Conservation (phyloP, 2,329 filamentous ascomycete species). For the Monilinia laxa region DNA sequence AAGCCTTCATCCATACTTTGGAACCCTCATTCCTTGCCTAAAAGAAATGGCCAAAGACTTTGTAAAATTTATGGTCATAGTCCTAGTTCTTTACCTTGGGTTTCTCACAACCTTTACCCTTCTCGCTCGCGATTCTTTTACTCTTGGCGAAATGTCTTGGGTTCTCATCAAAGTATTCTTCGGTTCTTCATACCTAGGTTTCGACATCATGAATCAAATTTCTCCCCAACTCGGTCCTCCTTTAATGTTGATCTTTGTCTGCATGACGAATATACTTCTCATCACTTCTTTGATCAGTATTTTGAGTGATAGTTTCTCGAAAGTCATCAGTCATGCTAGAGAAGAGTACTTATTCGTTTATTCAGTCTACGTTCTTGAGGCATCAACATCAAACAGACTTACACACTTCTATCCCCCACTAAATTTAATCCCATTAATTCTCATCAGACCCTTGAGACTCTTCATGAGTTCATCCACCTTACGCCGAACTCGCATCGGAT, state of each 20-base stretch:
- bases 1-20: conserved; percentile 86
- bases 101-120: conserved; percentile 86
- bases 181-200: conserved; percentile 51
- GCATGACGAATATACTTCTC: conserved; percentile 73
- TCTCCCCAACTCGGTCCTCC: conserved; percentile 37
- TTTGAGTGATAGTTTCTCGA: conserved; percentile 68
- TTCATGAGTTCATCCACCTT: conserved; percentile 64
- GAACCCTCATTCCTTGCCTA: conserved; percentile 82
- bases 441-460: conserved; percentile 70
- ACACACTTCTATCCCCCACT: conserved; percentile 70
- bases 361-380: conserved; percentile 62
- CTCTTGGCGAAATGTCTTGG: conserved; percentile 68
- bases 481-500: conserved; percentile 58
- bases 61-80: conserved; percentile 76
- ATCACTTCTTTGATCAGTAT: conserved; percentile 78
- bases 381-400: conserved; percentile 65
- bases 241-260: conserved; percentile 63
- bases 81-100: conserved; percentile 79
- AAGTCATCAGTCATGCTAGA: conserved; percentile 36
- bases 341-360: conserved; percentile 79
- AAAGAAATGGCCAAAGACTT: conserved; percentile 96
- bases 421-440: conserved; percentile 70
- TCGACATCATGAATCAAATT: conserved; percentile 36
- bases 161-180: conserved; percentile 80
- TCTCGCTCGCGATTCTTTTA: conserved; percentile 68